Evolutionary conservation across 73 alveolate species (phyloP), one percentile per base, ranked within the genome.

Genomic region (Effrenium voratum): DNA sequence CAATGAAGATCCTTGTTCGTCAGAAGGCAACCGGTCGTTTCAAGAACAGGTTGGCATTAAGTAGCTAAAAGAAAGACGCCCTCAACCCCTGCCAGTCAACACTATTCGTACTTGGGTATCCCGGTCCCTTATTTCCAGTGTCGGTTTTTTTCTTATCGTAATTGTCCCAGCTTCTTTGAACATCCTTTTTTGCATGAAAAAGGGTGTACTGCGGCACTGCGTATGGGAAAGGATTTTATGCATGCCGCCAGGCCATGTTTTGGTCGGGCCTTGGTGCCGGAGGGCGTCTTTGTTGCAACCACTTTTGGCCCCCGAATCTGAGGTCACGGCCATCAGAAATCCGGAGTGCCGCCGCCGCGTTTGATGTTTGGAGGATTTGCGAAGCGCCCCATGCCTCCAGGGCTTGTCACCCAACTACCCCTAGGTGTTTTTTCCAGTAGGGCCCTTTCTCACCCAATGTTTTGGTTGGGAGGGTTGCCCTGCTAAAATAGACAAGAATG

Each of bases 321-420:
- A 85, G 94, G 97, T 90, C 75, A 90, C 83, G 5, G 97, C 97
- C 87, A 75, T 90, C 50, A 15, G 97, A 32, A 73, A 90, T 55
- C 97, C 97, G 5, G 97, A 90, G 97, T 55, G 19, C 34, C 32
- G 44, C 97, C 55, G 76, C 76, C 97, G 63, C 63, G 92, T 82
- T 80, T 80, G 10, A 3, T 34, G 50, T 30, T 72, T n/a, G 34
- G 24, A 36, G 44, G 81, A 13, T 13, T 34, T 70, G 47, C 82
- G 15, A 32, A 32, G 30, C n/a, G 19, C 72, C 34, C 34, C 16
- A 57, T 22, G 28, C 12, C 26, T 57, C 70, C n/a, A 22, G 16
- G 70, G 70, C n/a, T 1, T 57, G 70, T 4, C 26, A 24, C 10
- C 19, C 19, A 52, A 19, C 66, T 13, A 13, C 10, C 10, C 66